Evolutionary conservation across 2,329 filamentous ascomycete genomes (phyloP), one percentile per base, ranked within the genome.

Genomic region (Diaporthe longicolla): DNA sequence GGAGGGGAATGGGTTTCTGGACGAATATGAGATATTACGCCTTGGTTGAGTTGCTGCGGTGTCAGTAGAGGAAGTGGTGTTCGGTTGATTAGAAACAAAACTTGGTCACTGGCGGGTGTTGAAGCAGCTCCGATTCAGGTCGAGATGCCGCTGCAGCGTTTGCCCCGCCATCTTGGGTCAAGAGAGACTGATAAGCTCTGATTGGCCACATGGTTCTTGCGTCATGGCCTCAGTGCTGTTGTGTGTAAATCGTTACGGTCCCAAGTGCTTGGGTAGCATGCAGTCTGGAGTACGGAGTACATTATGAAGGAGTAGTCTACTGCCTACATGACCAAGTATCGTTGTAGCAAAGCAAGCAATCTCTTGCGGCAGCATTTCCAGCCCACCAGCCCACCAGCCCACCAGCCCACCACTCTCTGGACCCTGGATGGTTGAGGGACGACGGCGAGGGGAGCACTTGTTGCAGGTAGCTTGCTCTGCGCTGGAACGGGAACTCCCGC

Each of bases 161-260:
- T 35, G 72, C 76, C 78, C 78, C 78, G 73, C 76, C 72, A 75
- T 75, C 45, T 74, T 69, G 66, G 58, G 58, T 74, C 63, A 74
- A 73, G 63, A 63, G 52, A 59, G 68, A 74, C 73, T 58, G 74
- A 21, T 21, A 15, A 50, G 54, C 43, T 73, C 55, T 78, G 76
- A 79, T 80, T 80, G 78, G 79, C 32, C 59, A 50, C 24, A 29
- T 29, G 17, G 15, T 4, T 52, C 72, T 79, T 79, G 78, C 79
- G 72, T 75, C 74, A 75, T 75, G 55, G 55, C 54, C 55, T 54
- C 0, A 37, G 8, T 17, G 26, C 45, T 26, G 48, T 54, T 40
- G 63, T 37, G 19, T 40, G 63, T 37, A 43, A 40, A 40, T 50
- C 43, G 21, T 21, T 35, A 50, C 7, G 61, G 48, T 1, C 29